Evolutionary conservation across 768 basidiomycete genomes (phyloP), one percentile per base, ranked within the genome.

Genomic region (Agaricus sinodeliciosus): DNA sequence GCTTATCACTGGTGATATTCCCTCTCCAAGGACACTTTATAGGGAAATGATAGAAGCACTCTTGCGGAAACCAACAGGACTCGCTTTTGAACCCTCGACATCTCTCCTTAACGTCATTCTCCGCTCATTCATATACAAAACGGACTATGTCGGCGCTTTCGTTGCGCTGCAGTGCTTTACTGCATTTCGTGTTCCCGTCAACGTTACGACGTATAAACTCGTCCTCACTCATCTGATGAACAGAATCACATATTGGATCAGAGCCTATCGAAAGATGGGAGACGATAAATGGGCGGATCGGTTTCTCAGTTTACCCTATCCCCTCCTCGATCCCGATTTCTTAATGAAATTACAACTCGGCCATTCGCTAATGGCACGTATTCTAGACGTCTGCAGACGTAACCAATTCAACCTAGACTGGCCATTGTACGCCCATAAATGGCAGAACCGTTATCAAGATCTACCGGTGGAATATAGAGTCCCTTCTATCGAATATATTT

Each of bases 61-160:
- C 13, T 63, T 51, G 7, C 59, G 43, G 18, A 25, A 48, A 25
- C 15, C 43, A 31, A 2, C 48, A 54, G 15, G 35, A 51, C 4
- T 65, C 7, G 37, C 37, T 5, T 60, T 69, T 7, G 49, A 66
- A 7, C 43, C 70, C 12, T 66, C 62, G 15, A 63, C 66, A 0
- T 68, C 63, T 28, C 62, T 75, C 1, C 59, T 81, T 35, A 72
- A 72, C 56, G 58, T 69, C 25, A 70, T 72, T 1, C 65, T 82
- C 4, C 70, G 71, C n/a, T 65, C 71, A 0, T 77, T 79, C 57
- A 61, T 82, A 49, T 61, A 60, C 0, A 58, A 63, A 9, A 63
- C 65, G 2, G 81, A 82, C 62, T 81, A 78, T 53, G 62, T 75
- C 9, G 80, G 68, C 1, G 78, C 76, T 1, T 70, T 70, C 55